A percentile compares a stretch with the other conserved stretches of the same genome.
Conservation (phyloP, 768 basidiomycete genomes). For the Russula vinacea region DNA sequence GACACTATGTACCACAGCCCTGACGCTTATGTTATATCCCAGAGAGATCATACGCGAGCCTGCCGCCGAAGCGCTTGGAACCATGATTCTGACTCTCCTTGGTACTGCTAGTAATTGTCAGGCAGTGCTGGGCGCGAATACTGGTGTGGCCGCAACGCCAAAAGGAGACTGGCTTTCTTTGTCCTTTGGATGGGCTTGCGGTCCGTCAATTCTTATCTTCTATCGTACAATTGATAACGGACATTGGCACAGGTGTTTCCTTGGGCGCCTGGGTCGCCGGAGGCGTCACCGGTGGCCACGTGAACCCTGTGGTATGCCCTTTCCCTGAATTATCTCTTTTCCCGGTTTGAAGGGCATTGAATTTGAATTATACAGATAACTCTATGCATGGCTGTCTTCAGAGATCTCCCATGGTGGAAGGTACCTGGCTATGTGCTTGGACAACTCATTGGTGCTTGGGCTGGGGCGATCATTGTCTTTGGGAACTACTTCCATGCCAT, state of each 20-base stretch:
- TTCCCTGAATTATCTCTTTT: not conserved
- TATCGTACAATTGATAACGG: not conserved
- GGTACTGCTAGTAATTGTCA: constrained; percentile 32
- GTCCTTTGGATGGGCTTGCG: constrained; percentile 31
- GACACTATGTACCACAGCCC: not conserved
- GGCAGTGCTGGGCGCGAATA: constrained; percentile 29
- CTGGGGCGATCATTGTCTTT: constrained; percentile 57
- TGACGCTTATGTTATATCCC: not conserved
- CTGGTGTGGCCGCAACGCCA: constrained; percentile 29
- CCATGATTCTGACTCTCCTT: constrained; percentile 32
- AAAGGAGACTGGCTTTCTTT: constrained; percentile 31
- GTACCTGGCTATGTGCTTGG: constrained; percentile 67
- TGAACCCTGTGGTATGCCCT: constrained; percentile 38
- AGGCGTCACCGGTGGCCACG: constrained; percentile 68
- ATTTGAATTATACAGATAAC: constrained; percentile 49
- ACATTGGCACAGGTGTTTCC: constrained; percentile 44
- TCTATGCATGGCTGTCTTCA: constrained; percentile 61
- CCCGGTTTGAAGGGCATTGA: not conserved
- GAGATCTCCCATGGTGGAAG: constrained; percentile 77
- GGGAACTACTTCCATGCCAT: constrained; percentile 68
- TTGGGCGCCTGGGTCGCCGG: constrained; percentile 67
- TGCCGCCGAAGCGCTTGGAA: constrained; percentile 34
- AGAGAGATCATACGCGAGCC: constrained; percentile 28
- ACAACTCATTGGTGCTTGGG: constrained; percentile 58
- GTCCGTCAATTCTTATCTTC: constrained; percentile 17